Evolutionary conservation across 805 yeast genomes (phyloP), one percentile per base, ranked within the genome.

Genomic region (Starmerella ratchasimensis): DNA sequence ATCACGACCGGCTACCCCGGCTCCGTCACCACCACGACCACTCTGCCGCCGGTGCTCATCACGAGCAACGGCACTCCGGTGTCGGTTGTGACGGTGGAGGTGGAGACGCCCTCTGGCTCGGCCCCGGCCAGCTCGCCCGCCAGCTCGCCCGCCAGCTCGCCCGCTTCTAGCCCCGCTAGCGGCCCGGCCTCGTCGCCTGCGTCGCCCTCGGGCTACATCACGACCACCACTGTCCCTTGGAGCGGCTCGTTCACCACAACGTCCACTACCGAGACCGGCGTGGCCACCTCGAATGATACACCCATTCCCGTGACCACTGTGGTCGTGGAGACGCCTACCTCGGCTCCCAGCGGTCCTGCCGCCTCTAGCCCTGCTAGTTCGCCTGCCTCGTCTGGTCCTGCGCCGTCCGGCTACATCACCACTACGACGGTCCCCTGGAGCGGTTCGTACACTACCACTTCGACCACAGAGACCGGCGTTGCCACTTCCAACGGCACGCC

Each of bases 391-490:
- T 16, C 17, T 11, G 13, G 13, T 10, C n/a, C 6, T 13, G n/a
- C 27, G 11, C 27, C 27, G 13, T 24, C 16, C 15, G 32, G 32
- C 13, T 10, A 5, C 13, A 6, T 29, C n/a, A 29, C 32, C 13
- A 29, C 32, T 19, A 29, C 18, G 6, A 29, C 32, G 15, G 18
- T 29, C 13, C 32, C 32, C n/a, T 29, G 23, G 21, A 29, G 19
- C 5, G 32, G 32, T n/a, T 8, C 15, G 3, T 13, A 5, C 18
- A 34, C 15, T n/a, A 20, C 21, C 14, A 29, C 32, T 6, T 22
- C n/a, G 5, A 27, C 19, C n/a, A 25, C 32, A 11, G n/a, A 18
- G n/a, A 19, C 22, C 15, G 29, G 31, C 7, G 20, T 26, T 13
- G 13, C 5, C 19, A 20, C 32, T 4, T 28, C 16, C 7, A 23